These are phyloP conservation scores for Lithospermum erythrorhizon DNA, from an alignment of 257 asterid species.

Conservation along the genomic window DNA sequence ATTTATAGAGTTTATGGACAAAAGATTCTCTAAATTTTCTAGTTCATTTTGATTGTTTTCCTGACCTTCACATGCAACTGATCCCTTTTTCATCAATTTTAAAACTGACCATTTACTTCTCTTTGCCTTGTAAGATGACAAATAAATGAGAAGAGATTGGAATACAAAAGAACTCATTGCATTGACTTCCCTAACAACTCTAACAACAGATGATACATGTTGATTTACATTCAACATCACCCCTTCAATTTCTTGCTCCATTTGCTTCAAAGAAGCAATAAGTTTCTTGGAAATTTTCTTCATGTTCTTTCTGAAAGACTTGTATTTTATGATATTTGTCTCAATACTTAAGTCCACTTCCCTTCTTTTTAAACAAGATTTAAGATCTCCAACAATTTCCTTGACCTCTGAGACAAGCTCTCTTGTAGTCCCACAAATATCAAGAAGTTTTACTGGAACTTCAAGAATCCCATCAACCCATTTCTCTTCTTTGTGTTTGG, in stretches of 20 bases:
- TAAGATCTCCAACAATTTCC: conserved; percentile 10
- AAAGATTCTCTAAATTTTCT: conserved; percentile 12
- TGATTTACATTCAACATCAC: conserved; percentile 11
- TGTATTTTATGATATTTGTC: conserved; percentile 9
- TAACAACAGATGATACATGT: conserved; percentile 16
- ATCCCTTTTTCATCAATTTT: conserved; percentile 17
- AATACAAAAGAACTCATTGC: conserved; percentile 11
- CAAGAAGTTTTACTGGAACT: conserved; percentile 11
- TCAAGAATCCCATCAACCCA: conserved; percentile 13
- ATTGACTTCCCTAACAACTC: conserved; percentile 16
- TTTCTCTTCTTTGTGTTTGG: conserved; percentile 11
- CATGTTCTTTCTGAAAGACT: conserved; percentile 19
- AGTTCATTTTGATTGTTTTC: conserved; percentile 12
- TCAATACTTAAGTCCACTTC: conserved; percentile 10
- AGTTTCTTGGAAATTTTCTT: conserved; percentile 17
- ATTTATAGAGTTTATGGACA: conserved; percentile 6
- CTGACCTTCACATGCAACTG: conserved; percentile 15
- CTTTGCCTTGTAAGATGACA: conserved; percentile 22
- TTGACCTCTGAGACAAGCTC: conserved; percentile 2
- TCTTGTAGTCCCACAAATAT: conserved; percentile 12
- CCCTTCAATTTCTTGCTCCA: conserved; percentile 11
- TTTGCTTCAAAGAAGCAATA: conserved; percentile 15
- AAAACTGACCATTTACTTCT: conserved; percentile 29
- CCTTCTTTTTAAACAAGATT: conserved; percentile 8
- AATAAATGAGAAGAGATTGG: conserved; percentile 12